Evolutionary conservation across 2,329 filamentous ascomycete genomes (phyloP).

Genomic region (Calycina marina): DNA sequence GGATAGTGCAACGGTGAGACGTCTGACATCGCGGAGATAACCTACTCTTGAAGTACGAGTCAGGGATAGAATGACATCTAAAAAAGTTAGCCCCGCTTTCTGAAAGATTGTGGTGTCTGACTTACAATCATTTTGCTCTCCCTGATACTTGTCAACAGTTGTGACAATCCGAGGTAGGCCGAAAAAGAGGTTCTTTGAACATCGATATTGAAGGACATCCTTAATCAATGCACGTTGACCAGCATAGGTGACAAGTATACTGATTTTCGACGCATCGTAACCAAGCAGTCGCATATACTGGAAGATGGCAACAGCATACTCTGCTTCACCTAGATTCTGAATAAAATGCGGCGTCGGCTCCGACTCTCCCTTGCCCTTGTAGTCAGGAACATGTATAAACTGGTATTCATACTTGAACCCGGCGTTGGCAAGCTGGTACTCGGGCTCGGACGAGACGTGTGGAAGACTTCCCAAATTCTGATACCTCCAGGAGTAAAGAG

Average conservation of each 20-base stretch:
- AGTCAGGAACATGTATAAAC: slow-evolving; percentile 90
- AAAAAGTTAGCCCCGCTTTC: slow-evolving; percentile 6
- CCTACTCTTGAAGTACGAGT: slow-evolving; percentile 80
- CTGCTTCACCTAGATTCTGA: slow-evolving; percentile 90
- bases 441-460: slow-evolving; percentile 48
- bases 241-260: slow-evolving; percentile 84
- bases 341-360: slow-evolving; percentile 91
- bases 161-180: slow-evolving; percentile 79
- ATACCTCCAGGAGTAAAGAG: slow-evolving; percentile 91
- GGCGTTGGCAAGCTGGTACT: slow-evolving; percentile 74
- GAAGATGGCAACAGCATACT: slow-evolving; percentile 89
- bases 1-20: slow-evolving; percentile 86
- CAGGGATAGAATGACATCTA: slow-evolving; percentile 85
- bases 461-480: slow-evolving; percentile 65
- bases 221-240: slow-evolving; percentile 79
- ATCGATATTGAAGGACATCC: slow-evolving; percentile 75
- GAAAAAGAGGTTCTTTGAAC: slow-evolving; percentile 70
- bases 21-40: slow-evolving; percentile 84
- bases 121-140: slow-evolving; percentile 97
- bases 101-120: slow-evolving; percentile 17
- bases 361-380: slow-evolving; percentile 76
- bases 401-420: slow-evolving; percentile 92
- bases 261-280: slow-evolving; percentile 62
- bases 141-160: slow-evolving; percentile 97
- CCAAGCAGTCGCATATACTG: slow-evolving; percentile 96